Evolutionary conservation across 2,329 filamentous ascomycete genomes (phyloP).

Genomic region (Fulvia fulva): DNA sequence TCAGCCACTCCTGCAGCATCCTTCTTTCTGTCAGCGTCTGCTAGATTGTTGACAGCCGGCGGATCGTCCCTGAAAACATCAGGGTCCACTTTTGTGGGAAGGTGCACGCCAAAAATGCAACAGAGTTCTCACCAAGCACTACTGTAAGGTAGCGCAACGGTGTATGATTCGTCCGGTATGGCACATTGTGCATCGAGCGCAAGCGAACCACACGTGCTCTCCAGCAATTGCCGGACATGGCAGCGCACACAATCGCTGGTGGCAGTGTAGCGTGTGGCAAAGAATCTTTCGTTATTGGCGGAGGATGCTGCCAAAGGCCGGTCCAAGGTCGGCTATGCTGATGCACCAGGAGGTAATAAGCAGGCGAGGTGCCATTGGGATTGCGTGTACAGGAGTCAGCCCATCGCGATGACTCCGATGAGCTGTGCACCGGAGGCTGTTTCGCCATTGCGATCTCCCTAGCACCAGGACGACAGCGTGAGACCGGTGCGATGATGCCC

Average conservation of each 20-base stretch:
- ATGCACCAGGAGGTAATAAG: background rate
- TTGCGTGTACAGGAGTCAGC: background rate
- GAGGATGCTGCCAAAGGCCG: background rate
- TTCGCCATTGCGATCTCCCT: background rate
- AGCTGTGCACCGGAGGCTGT: background rate
- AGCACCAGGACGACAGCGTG: background rate
- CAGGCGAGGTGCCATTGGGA: background rate
- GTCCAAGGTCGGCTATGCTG: background rate
- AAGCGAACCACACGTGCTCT: background rate
- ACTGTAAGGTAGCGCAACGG: background rate
- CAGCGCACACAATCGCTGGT: background rate
- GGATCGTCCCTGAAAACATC: background rate
- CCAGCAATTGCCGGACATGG: too few relatives aligned
- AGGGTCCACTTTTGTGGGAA: background rate
- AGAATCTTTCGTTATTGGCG: background rate
- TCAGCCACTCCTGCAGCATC: background rate
- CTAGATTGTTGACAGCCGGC: background rate
- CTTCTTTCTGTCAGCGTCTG: background rate
- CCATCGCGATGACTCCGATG: background rate
- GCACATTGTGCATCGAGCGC: background rate
- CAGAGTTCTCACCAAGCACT: background rate
- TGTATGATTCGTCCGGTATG: background rate
- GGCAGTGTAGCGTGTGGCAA: background rate
- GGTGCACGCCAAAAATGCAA: background rate
- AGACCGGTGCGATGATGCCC: background rate